phyloP scores from a whole-genome alignment of 2,329 filamentous ascomycete genomes.

The Zarea fungicola region DNA sequence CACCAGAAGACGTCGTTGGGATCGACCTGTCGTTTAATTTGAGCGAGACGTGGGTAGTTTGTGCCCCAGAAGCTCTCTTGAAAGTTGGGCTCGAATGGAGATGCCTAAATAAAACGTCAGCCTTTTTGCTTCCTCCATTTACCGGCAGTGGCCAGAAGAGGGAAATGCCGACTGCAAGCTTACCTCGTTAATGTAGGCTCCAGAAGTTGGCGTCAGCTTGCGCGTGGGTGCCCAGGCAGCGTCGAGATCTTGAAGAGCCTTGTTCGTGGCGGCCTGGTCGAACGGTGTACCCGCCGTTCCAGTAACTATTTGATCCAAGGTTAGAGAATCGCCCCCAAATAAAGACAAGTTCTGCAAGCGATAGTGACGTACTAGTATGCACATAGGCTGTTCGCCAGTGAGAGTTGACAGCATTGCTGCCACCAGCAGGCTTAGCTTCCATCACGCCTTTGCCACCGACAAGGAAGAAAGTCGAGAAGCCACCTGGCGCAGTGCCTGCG shows the following conservation, averaged over 20 bases:
- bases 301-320: slow-evolving; percentile 21
- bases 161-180: slow-evolving; percentile 11
- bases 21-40: slow-evolving; percentile 42
- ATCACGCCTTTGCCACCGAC: slow-evolving; percentile 41
- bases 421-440: slow-evolving; percentile 39
- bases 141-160: too few relatives aligned
- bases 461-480: slow-evolving; percentile 30
- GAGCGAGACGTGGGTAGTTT: slow-evolving; percentile 39
- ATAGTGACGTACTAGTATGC: slow-evolving; percentile 26
- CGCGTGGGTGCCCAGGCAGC: slow-evolving; percentile 29
- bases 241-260: slow-evolving; percentile 24
- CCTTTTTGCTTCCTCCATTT: not conserved
- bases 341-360: not conserved
- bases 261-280: slow-evolving; percentile 25
- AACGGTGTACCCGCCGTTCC: slow-evolving; percentile 25
- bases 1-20: slow-evolving; percentile 45
- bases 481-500: slow-evolving; percentile 24
- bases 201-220: slow-evolving; percentile 34
- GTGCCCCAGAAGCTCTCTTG: slow-evolving; percentile 37
- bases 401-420: slow-evolving; percentile 39
- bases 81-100: slow-evolving; percentile 32
- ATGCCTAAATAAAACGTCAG: slow-evolving; percentile 23
- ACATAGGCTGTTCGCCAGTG: slow-evolving; percentile 40
- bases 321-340: not conserved
- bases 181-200: slow-evolving; percentile 44